Evolutionary conservation across 768 basidiomycete species (phyloP).

Genomic region (Suillus fuscotomentosus): DNA sequence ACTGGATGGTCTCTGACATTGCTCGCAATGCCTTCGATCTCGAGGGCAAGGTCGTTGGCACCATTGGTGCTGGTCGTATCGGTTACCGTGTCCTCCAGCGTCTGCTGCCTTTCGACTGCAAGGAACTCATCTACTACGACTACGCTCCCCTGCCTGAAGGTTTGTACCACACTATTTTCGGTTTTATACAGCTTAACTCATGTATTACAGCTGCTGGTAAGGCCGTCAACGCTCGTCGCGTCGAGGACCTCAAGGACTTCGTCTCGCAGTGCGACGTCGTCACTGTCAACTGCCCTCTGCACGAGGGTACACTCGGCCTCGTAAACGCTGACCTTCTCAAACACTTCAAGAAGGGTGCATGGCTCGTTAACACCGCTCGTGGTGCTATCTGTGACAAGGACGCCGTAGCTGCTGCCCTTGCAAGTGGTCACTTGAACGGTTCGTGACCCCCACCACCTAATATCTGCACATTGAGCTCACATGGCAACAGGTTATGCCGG

Average conservation of each 20-base stretch:
- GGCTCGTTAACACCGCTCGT: constrained; percentile 92
- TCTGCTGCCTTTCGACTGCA: constrained; percentile 79
- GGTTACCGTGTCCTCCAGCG: constrained; percentile 87
- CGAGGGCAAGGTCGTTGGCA: constrained; percentile 89
- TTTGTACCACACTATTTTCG: constrained; percentile 17
- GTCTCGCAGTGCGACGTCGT: constrained; percentile 69
- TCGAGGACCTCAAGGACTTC: constrained; percentile 72
- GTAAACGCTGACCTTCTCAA: constrained; percentile 79
- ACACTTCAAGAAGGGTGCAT: constrained; percentile 90
- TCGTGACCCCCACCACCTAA: neutral
- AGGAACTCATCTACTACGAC: constrained; percentile 90
- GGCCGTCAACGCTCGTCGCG: constrained; percentile 67
- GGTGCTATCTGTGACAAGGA: constrained; percentile 89
- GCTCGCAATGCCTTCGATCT: constrained; percentile 86
- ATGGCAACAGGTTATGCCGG: constrained; percentile 30
- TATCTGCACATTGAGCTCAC: neutral
- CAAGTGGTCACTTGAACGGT: constrained; percentile 73
- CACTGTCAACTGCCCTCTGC: constrained; percentile 86
- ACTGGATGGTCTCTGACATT: constrained; percentile 84
- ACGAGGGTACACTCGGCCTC: constrained; percentile 79
- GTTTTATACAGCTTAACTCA: neutral
- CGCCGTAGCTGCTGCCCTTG: constrained; percentile 73
- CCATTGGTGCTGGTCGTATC: constrained; percentile 81
- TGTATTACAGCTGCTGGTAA: constrained; percentile 52
- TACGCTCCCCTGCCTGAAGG: constrained; percentile 70